Base-by-base conservation (phyloP, 1,139 yeast species). In the Wickerhamomyces sp. region DNA sequence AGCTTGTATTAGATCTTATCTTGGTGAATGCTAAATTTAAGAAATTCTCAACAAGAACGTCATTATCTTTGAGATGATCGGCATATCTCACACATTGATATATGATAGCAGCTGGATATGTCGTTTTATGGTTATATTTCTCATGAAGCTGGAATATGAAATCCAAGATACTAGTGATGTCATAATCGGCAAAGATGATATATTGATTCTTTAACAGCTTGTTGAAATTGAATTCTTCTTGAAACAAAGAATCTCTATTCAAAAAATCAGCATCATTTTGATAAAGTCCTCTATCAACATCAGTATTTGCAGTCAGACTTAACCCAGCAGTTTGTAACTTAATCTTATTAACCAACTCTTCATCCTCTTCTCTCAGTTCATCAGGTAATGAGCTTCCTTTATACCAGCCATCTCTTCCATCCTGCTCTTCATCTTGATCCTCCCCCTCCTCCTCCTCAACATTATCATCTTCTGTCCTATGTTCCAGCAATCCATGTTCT, bases 41-140 rank as follows among this genome's bases (percentile, higher is more conserved):
- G 28, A 82, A 66, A 37, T 75, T 76, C 42, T 72, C 77, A 1
- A 81, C 78, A 43, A 80, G 62, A 26, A 75, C 74, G 5, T 61
- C 60, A 40, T 81, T 74, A 18, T 76, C 66, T 28, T 73, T 74
- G 48, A 74, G 73, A 46, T 68, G 66, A 47, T 76, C 79, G 0
- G 89, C 75, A 53, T 78, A 83, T 48, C 92, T 64, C 12, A 81
- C 56, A 51, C 84, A 69, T 57, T 83, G 92, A 54, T 74, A 84
- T 0, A 81, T 59, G 7, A 82, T 68, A 1, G 86, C 78, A 0
- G 92, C 88, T 0, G 90, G 87, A 13, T 76, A 61, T 33, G 78
- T 74, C 0, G 88, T 70, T 40, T 75, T 71, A 51, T 79, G 85
- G 27, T 64, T 67, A 42, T 64, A 51, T 38, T 53, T 60, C 25